Base-by-base conservation (phyloP, 441 rosid genomes). In the Pelargonium australe region DNA sequence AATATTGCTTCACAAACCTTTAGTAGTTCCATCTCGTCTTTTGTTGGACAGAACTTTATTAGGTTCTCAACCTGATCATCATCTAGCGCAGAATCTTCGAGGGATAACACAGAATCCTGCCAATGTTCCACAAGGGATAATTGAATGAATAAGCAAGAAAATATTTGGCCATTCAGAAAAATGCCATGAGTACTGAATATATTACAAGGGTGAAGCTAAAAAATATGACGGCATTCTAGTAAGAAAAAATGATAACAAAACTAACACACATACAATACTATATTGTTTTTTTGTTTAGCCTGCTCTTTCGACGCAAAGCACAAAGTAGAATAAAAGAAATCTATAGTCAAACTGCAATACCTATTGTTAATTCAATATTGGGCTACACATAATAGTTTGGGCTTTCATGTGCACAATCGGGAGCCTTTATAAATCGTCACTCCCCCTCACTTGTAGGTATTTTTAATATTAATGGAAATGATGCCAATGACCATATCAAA, bases 51-150 rank as follows among this genome's bases (percentile, higher is more conserved):
- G 76, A 94, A 91, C 77, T 91, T 91, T 61, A 94, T 85, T 55
- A 94, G 88, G 77, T 86, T 94, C 76, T 94, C 99, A 63, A 91
- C 89, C 80, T 94, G 99, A 80, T 94, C 97, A 80, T 82, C 79
- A 82, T 88, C 97, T 81, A 89, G 79, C 62, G 86, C 83, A 62
- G 94, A 82, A 81, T 89, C 91, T 70, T 91, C 97, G 85, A 94
- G 79, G 13, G 92, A 82, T 72, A 91, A 96, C 76, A 89, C 85
- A 45, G 90, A 86, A 79, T 82, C 77, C 99, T 94, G 91, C 55
- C 61, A 55, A 55, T 55, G 20, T 40, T 55, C 61, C 61, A 55
- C 61, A 4, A 17, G 61, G 8, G 16, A 49, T 49, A 49, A n/a
- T 49, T 49, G n/a, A 49, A 40, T 9, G 43, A 14, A 55, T 16